These are phyloP conservation scores for Apophysomyces trapeziformis DNA, from an alignment of 371 early-diverging fungal genomes.

Conservation along the genomic window DNA sequence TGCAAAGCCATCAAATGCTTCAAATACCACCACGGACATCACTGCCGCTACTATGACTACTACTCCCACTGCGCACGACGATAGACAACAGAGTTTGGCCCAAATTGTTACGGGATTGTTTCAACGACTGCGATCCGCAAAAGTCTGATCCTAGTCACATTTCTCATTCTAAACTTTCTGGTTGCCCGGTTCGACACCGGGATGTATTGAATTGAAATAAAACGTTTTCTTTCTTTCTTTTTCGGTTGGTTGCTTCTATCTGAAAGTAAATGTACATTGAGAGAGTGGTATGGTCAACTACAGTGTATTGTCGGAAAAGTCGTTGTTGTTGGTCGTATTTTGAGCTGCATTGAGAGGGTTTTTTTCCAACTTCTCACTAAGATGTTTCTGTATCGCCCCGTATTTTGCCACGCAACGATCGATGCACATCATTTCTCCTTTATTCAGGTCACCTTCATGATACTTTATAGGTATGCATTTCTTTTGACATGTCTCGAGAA, in stretches of 20 bases:
- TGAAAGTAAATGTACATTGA: conserved; percentile 1
- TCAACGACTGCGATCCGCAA: neutral
- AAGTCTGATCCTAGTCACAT: neutral
- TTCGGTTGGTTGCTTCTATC: conserved; percentile 9
- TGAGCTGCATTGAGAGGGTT: conserved; percentile 28
- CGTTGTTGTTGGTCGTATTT: conserved; percentile 14
- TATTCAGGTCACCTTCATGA: conserved; percentile 87
- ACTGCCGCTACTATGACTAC: too few species aligned
- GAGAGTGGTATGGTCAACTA: neutral
- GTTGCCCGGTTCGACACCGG: too few species aligned
- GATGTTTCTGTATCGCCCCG: conserved; percentile 75
- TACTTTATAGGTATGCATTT: conserved; percentile 91
- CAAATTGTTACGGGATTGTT: conserved; percentile 6
- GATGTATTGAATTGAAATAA: too few species aligned
- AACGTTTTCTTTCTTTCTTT: too few species aligned
- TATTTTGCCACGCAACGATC: conserved; percentile 93
- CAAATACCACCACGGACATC: too few species aligned
- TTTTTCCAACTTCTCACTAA: conserved; percentile 71
- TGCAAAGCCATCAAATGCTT: conserved; percentile 7
- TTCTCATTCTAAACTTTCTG: too few species aligned
- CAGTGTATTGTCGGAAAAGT: neutral
- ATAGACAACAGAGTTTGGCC: conserved; percentile 13
- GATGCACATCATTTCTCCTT: conserved; percentile 95
- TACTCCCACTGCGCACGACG: neutral
- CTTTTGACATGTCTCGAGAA: conserved; percentile 81